A percentile compares a stretch with the other conserved stretches of the same genome.
Conservation (phyloP, 805 yeast genomes). For the Yamadazyma sp. region DNA sequence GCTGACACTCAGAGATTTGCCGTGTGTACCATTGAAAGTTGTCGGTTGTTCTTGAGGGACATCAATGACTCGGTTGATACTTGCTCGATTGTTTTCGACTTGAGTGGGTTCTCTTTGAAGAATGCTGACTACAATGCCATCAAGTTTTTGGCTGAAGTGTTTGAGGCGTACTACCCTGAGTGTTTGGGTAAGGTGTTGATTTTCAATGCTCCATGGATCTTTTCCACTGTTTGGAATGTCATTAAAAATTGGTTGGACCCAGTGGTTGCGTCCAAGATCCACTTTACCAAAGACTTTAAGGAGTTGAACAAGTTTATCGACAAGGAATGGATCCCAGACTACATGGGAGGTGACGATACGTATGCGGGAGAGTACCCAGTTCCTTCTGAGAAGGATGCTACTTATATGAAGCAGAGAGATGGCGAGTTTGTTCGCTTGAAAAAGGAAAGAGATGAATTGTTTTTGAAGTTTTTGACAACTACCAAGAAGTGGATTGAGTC, state of each 20-base stretch:
- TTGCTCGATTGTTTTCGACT: constrained; percentile 74
- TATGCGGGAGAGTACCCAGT: constrained; percentile 67
- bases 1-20: constrained; percentile 77
- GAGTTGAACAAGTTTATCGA: constrained; percentile 69
- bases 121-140: constrained; percentile 94
- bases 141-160: constrained; percentile 81
- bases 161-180: constrained; percentile 97
- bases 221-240: constrained; percentile 87
- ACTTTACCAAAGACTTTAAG: constrained; percentile 68
- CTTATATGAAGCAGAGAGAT: constrained; percentile 29
- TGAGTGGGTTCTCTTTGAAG: constrained; percentile 80
- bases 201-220: constrained; percentile 96
- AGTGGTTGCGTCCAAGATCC: constrained; percentile 70
- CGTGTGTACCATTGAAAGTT: constrained; percentile 72
- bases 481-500: constrained; percentile 82
- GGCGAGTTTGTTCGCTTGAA: constrained; percentile 37
- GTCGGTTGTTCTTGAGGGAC: constrained; percentile 63
- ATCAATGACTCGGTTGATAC: constrained; percentile 64
- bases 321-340: constrained; percentile 58
- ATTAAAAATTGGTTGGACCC: constrained; percentile 93
- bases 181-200: constrained; percentile 80
- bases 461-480: constrained; percentile 54
- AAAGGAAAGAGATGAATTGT: constrained; percentile 55
- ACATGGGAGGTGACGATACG: constrained; percentile 71
- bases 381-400: constrained; percentile 53